Evolutionary conservation across 108 stramenopile genomes (phyloP).

Genomic region (Nitzschia inconspicua): DNA sequence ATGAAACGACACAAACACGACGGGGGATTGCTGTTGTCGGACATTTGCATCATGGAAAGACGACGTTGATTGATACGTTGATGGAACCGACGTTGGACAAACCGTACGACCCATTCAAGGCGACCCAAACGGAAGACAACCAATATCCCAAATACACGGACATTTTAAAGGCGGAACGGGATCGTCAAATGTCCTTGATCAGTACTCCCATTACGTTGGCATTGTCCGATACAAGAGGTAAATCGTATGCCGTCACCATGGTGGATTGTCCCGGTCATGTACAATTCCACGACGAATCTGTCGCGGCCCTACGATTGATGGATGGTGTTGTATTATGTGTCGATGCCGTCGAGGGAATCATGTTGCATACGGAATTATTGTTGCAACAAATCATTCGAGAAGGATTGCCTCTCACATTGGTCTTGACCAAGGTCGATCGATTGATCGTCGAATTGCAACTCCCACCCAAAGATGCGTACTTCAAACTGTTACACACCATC

Average conservation of each 20-base stretch:
- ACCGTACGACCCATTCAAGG: constrained; percentile 23
- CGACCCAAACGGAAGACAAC: constrained; percentile 2
- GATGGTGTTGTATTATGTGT: constrained; percentile 94
- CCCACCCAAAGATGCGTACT: constrained; percentile 94
- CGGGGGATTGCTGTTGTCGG: constrained; percentile 92
- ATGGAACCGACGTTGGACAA: constrained; percentile 62
- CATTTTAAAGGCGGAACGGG: constrained; percentile 89
- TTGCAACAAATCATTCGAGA: constrained; percentile 75
- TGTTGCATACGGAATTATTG: constrained; percentile 90
- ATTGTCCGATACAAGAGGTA: constrained; percentile 84
- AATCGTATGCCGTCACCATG: constrained; percentile 83
- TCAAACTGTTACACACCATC: constrained; percentile 86
- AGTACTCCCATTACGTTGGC: constrained; percentile 85
- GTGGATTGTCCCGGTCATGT: constrained; percentile 96
- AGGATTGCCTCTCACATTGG: constrained; percentile 77
- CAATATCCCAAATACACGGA: constrained; percentile 79
- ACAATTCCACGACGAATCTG: constrained; percentile 93
- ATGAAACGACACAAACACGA: constrained; percentile 66
- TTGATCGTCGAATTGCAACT: constrained; percentile 94
- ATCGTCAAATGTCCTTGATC: constrained; percentile 89
- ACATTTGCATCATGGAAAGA: constrained; percentile 96
- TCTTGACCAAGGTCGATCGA: constrained; percentile 95
- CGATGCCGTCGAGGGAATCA: constrained; percentile 96
- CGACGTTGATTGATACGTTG: constrained; percentile 82
- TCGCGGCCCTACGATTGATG: constrained; percentile 76